Base-by-base conservation (phyloP, 306 rosid species). In the Datisca glomerata region DNA sequence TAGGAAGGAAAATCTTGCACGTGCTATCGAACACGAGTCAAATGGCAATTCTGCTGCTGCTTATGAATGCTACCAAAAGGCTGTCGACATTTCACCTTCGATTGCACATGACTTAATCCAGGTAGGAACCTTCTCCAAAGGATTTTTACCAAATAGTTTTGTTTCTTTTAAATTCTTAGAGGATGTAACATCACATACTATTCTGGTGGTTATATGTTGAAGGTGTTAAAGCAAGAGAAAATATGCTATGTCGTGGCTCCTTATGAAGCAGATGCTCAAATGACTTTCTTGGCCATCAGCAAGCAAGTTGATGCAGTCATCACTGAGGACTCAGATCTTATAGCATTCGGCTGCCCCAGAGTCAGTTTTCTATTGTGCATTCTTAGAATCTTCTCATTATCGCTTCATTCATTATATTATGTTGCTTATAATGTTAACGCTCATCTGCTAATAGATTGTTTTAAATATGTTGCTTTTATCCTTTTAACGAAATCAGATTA, bases 181-280 rank as follows among this genome's bases (percentile, higher is more conserved):
- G 41, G 41, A n/a, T n/a, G n/a, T n/a, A 28, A 16, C 20, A 4
- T 32, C 8, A 43, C 10, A 1, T n/a, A n/a, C 20, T 21, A 11
- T 35, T 49, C 27, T 32, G 22, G 53, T 53, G 47, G 17, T 41
- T 59, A 37, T 37, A 41, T 45, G 21, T 44, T 21, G 10, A 60
- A 83, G 97, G 95, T 77, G 42, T 68, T 83, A 70, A 89, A 78
- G 76, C 76, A 41, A 64, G 95, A 89, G 70, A 75, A 74, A 44
- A 63, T 83, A 43, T 57, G 57, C 0, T 74, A 80, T 59, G 32
- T 89, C 61, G 97, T 89, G 61, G 97, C 97, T 59, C 97, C 97
- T 43, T 89, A 89, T 7, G 95, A 89, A 61, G 97, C 95, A 49
- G 97, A 89, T 66, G 93, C 97, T 22, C 97, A 89, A 48, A 70